Conservation (phyloP, 2,329 filamentous ascomycete genomes). For the Meredithiella fracta region DNA sequence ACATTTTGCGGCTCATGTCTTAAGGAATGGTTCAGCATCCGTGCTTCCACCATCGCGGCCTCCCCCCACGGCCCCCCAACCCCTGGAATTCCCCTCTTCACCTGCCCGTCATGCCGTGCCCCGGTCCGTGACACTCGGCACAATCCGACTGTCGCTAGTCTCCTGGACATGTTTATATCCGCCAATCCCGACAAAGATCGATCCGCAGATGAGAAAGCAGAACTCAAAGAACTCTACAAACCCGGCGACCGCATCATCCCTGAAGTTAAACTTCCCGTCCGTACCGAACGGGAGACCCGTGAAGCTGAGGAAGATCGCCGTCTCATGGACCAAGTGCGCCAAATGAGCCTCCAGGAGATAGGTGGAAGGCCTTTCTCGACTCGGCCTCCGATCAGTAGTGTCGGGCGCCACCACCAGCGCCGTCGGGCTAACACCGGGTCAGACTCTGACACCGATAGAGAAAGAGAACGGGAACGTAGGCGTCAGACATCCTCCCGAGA, state of each 20-base stretch:
- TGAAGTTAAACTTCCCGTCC: constrained; percentile 28
- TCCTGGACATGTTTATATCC: constrained; percentile 74
- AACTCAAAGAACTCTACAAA: constrained; percentile 60
- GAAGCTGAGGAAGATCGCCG: constrained; percentile 46
- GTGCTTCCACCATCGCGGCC: constrained; percentile 43
- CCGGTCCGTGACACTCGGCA: constrained; percentile 71
- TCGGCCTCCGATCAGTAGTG: constrained; percentile 10
- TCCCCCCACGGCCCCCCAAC: constrained; percentile 31
- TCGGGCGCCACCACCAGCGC: constrained; percentile 7
- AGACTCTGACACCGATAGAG: constrained; percentile 10
- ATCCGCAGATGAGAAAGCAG: constrained; percentile 54
- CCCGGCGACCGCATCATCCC: constrained; percentile 70
- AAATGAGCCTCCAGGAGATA: constrained; percentile 55
- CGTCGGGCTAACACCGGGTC: constrained; percentile 9
- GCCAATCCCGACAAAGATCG: constrained; percentile 63
- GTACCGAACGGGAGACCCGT: neutral
- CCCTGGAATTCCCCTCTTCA: constrained; percentile 43
- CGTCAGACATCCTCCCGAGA: constrained; percentile 18
- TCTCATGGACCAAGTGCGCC: constrained; percentile 53
- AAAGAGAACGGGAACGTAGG: constrained; percentile 15
- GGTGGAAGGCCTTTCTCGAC: constrained; percentile 24
- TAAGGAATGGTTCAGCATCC: constrained; percentile 88
- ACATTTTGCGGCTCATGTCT: constrained; percentile 92
- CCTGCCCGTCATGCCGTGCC: constrained; percentile 84
- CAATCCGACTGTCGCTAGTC: constrained; percentile 77